Conservation (phyloP, 176 grass and related monocot genomes). For the Carex kokanica region DNA sequence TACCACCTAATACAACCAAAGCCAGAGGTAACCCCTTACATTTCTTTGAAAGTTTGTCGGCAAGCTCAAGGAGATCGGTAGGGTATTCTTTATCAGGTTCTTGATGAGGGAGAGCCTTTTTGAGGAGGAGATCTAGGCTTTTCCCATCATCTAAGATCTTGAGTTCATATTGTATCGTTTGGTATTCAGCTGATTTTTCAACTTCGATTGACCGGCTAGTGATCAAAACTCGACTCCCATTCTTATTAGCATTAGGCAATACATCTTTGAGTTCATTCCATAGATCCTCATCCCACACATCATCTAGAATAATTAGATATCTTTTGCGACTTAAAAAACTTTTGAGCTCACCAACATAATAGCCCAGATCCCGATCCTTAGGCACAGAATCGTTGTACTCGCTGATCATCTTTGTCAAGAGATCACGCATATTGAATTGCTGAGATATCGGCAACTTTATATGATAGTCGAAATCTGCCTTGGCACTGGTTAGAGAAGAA, state of each 20-base stretch:
- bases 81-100: too few relatives aligned
- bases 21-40: slow-evolving; percentile 2
- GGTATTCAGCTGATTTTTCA: not conserved
- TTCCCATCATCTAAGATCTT: not conserved
- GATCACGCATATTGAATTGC: not conserved
- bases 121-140: not conserved
- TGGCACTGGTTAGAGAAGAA: not conserved
- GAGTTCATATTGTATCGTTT: not conserved
- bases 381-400: not conserved
- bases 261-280: not conserved
- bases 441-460: not conserved
- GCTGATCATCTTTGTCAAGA: not conserved
- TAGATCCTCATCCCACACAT: not conserved
- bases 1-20: slow-evolving; percentile 1
- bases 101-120: not conserved
- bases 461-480: not conserved
- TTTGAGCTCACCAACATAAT: not conserved
- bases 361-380: fast-evolving
- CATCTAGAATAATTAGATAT: slow-evolving; percentile 9
- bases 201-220: not conserved
- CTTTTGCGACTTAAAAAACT: not conserved
- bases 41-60: not conserved
- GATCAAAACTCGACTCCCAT: not conserved
- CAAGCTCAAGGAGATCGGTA: not conserved
- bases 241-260: not conserved